Conservation (phyloP, 179 eudicot genomes). For the Carnegiea gigantea region DNA sequence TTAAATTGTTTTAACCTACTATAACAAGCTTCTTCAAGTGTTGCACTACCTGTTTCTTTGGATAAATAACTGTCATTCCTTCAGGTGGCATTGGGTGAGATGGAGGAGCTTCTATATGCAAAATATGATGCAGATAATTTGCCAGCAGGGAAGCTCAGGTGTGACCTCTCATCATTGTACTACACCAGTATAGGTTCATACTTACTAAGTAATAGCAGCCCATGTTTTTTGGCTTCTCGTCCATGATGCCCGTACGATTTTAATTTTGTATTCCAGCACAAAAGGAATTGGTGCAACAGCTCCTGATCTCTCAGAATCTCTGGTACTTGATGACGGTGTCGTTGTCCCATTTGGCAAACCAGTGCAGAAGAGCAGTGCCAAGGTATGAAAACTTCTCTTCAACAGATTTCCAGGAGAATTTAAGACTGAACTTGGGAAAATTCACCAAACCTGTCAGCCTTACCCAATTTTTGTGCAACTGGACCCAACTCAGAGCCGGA, state of each 20-base stretch:
- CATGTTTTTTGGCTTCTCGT: not conserved
- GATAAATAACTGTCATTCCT: slow-evolving; percentile 12
- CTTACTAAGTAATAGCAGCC: not conserved
- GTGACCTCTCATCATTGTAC: not conserved
- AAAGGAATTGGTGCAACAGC: slow-evolving; percentile 92
- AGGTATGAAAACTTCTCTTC: slow-evolving; percentile 34
- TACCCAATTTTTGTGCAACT: not conserved
- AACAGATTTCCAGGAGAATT: not conserved
- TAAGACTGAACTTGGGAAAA: not conserved
- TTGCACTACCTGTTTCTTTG: slow-evolving; percentile 5
- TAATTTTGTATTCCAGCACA: slow-evolving; percentile 53
- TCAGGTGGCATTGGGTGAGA: slow-evolving; percentile 96
- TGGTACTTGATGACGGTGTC: slow-evolving; percentile 67
- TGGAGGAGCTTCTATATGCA: slow-evolving; percentile 71
- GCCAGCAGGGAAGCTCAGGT: slow-evolving; percentile 95
- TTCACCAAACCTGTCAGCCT: not conserved
- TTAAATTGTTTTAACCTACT: not conserved
- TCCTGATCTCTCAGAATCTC: slow-evolving; percentile 60
- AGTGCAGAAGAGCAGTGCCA: slow-evolving; percentile 35
- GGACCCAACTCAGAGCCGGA: not conserved
- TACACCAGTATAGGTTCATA: not conserved
- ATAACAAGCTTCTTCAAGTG: not conserved
- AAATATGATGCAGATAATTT: slow-evolving; percentile 81
- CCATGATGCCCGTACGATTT: not conserved
- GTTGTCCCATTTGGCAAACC: slow-evolving; percentile 85